These are phyloP conservation scores for Leccinum obscurum DNA, from an alignment of 768 basidiomycete species.

Conservation along the genomic window DNA sequence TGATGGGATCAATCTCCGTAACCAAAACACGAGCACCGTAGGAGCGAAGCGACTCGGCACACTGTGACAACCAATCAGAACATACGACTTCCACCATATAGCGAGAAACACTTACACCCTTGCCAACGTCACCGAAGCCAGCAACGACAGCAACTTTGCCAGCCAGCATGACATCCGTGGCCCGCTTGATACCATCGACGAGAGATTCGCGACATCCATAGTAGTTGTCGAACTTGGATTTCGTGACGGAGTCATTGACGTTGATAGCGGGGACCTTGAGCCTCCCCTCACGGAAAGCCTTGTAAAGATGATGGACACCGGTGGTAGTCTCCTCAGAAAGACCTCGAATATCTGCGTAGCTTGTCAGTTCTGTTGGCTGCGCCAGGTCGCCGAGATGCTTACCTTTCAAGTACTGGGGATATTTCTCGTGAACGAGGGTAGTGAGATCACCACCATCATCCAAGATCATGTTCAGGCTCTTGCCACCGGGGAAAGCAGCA, in stretches of 20 bases:
- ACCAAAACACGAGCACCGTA: constrained; percentile 96
- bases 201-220: constrained; percentile 99
- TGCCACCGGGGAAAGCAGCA: constrained; percentile 78
- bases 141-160: constrained; percentile 99
- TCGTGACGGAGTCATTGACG: constrained; percentile 99
- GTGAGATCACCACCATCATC: constrained; percentile 99
- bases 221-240: constrained; percentile 99
- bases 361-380: constrained; percentile 1
- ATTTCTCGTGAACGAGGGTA: constrained; percentile 92
- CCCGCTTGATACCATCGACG: constrained; percentile 99
- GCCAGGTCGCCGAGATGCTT: constrained; percentile 12
- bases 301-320: constrained; percentile 99
- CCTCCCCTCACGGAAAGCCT: constrained; percentile 92
- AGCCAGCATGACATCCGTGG: constrained; percentile 99
- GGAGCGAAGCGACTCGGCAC: constrained; percentile 94
- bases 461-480: constrained; percentile 96
- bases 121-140: constrained; percentile 98
- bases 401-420: constrained; percentile 85
- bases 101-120: constrained; percentile 71
- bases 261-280: constrained; percentile 99
- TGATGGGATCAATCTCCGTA: constrained; percentile 99
- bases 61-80: constrained; percentile 48
- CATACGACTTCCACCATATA: background rate
- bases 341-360: constrained; percentile 72
- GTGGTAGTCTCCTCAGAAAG: constrained; percentile 99